Base-by-base conservation (phyloP, 257 asterid genomes). In the Craterostigma plantagineum region DNA sequence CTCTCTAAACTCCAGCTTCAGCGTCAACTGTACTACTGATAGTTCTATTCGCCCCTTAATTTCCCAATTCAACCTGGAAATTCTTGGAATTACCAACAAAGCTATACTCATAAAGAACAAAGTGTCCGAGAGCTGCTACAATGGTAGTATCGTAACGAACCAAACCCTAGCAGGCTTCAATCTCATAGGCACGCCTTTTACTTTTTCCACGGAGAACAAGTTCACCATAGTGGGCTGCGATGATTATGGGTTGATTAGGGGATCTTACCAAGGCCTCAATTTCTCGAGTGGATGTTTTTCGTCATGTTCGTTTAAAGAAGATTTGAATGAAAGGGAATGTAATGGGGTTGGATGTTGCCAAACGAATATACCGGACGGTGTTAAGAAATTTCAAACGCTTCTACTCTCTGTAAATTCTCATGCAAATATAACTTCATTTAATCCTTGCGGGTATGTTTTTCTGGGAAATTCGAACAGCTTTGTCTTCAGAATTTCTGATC, bases 281-380 rank as follows among this genome's bases (percentile, higher is more conserved):
- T 79, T 66, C 58, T 50, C 47, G 11, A 60, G 39, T 1, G 61
- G 61, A 10, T 71, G 79, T 14, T 7, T 59, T 10, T 33, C 76
- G 10, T 1, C 52, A 7, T 71, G 79, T 40, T 46, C 46, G 0
- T 41, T 18, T 8, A 42, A 43, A 0, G 56, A 38, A 0, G 55
- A 66, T 35, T n/a, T 71, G 48, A 37, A 51, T 16, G 66, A 63
- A 39, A 62, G 75, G 10, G 60, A 51, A 8, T 58, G 72, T 46
- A 18, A 62, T 9, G 87, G 92, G 1, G 40, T 65, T 9, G 92
- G 90, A 7, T 79, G 92, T 27, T 68, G 83, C 10, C 77, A 73
- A 35, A 65, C 62, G 0, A 36, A 57, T 0, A 62, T 79, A 7
- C 90, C 92, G 0, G 70, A 52, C 46, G 86, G 91, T 0, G 16